phyloP scores from a whole-genome alignment of 805 yeast genomes.

The Candida sanyiensis region DNA sequence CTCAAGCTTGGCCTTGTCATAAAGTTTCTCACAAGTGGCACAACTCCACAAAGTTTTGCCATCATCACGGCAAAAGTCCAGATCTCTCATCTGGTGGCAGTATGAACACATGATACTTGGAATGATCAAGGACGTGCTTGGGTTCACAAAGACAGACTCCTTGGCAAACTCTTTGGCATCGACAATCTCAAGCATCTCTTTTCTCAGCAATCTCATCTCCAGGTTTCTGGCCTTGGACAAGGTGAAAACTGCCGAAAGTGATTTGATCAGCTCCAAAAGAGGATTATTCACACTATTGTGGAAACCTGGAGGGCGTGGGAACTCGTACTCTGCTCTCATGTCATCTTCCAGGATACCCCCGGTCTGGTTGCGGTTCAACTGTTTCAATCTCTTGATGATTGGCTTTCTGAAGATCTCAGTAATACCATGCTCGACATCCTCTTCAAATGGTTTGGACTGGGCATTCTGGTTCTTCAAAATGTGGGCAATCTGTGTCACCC shows the following conservation, averaged over 20 bases:
- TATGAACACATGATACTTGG: slow-evolving; percentile 71
- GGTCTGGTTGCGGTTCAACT: slow-evolving; percentile 60
- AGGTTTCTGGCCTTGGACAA: slow-evolving; percentile 58
- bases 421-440: slow-evolving; percentile 39
- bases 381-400: slow-evolving; percentile 57
- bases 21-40: slow-evolving; percentile 55
- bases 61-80: slow-evolving; percentile 77
- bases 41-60: slow-evolving; percentile 50
- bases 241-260: slow-evolving; percentile 62
- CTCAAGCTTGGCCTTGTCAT: slow-evolving; percentile 67
- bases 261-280: slow-evolving; percentile 72
- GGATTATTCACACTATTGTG: slow-evolving; percentile 58
- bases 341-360: slow-evolving; percentile 67
- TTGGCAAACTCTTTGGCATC: slow-evolving; percentile 82
- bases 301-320: slow-evolving; percentile 77
- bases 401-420: slow-evolving; percentile 57
- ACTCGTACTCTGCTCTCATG: slow-evolving; percentile 56
- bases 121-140: slow-evolving; percentile 62
- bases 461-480: slow-evolving; percentile 36
- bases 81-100: slow-evolving; percentile 68
- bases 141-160: slow-evolving; percentile 67
- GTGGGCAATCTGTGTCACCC: slow-evolving; percentile 65
- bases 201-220: slow-evolving; percentile 71
- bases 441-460: slow-evolving; percentile 26
- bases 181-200: slow-evolving; percentile 64